Evolutionary conservation across 2,329 filamentous ascomycete genomes (phyloP), one percentile per base, ranked within the genome.

Genomic region (Pseudodiploospora longispora): DNA sequence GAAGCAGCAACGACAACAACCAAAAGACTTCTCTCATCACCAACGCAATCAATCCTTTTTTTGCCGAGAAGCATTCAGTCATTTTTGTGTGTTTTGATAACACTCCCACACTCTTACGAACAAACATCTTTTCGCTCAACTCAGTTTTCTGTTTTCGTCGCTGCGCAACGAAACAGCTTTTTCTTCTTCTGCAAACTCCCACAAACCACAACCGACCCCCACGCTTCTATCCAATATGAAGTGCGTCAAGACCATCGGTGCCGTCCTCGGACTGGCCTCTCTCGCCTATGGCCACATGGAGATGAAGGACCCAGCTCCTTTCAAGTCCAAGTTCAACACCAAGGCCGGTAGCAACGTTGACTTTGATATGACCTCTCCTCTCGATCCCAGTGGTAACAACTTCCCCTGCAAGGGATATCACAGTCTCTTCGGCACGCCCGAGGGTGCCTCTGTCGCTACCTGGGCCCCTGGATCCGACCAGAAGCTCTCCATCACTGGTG

Each of bases 381-480:
- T 93, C 39, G 59, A 65, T 2, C 57, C 69, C 19, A 68, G 71
- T 47, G 82, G 83, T 28, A 70, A 71, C 47, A 75, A 89, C 64
- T 93, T 79, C 61, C 83, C 86, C 5, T 93, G 87, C 76, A 89
- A 89, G 69, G 81, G 82, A 51, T 71, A 70, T 59, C 68, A 74
- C 40, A 61, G 58, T 40, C 64, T 74, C 37, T 53, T 78, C 31
- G 74, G 72, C 54, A 71, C 71, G 30, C 41, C 62, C 6, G 63
- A 65, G 38, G 78, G 78, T 50, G 61, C 67, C 12, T 63, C 78
- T 4, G 75, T 80, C 19, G 78, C 75, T 32, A 77, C 71, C 27
- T 90, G 83, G 62, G 59, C 66, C 4, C 74, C 81, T 5, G 86
- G 86, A 31, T 62, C 71, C 44, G 63, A 68, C 29, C 80, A 86